phyloP scores from a whole-genome alignment of 352 stramenopile genomes.

The Pythium periplocum region DNA sequence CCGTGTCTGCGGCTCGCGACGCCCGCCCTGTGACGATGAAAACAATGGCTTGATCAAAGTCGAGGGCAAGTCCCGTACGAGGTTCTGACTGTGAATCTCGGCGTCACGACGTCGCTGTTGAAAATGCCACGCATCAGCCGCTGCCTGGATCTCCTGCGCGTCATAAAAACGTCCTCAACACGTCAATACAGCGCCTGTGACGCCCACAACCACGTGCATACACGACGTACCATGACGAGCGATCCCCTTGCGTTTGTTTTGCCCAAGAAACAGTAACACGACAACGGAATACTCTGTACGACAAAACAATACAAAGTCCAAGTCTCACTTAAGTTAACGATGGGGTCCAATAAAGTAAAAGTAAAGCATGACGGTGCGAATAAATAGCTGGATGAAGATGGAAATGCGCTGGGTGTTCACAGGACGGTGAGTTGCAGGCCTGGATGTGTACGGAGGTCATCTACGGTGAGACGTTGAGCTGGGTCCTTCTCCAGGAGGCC shows the following conservation, averaged over 20 bases:
- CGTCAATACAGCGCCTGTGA: no score
- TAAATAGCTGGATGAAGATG: constrained; percentile 2
- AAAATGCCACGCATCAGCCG: constrained; percentile 45
- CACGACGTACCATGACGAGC: no score
- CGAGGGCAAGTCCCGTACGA: constrained; percentile 38
- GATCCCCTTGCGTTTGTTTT: no score
- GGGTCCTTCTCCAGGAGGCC: constrained; percentile 76
- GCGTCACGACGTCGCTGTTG: constrained; percentile 46
- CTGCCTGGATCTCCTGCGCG: constrained; percentile 31
- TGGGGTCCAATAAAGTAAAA: no score
- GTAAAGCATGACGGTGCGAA: background rate
- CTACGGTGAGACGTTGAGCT: constrained; percentile 30
- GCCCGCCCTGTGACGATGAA: background rate
- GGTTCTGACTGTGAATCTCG: constrained; percentile 33
- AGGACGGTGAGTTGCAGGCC: constrained; percentile 6
- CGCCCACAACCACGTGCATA: no score
- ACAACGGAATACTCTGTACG: no score
- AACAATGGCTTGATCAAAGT: constrained; percentile 26
- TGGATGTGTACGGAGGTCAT: constrained; percentile 44
- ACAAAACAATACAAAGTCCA: background rate
- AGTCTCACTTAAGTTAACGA: no score
- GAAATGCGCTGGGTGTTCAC: background rate
- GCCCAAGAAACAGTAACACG: no score
- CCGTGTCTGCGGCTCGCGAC: constrained; percentile 22
- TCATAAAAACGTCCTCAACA: background rate